Conservation (phyloP, 225 moss, liverwort and hornwort species). For the Polytrichum formosum region DNA sequence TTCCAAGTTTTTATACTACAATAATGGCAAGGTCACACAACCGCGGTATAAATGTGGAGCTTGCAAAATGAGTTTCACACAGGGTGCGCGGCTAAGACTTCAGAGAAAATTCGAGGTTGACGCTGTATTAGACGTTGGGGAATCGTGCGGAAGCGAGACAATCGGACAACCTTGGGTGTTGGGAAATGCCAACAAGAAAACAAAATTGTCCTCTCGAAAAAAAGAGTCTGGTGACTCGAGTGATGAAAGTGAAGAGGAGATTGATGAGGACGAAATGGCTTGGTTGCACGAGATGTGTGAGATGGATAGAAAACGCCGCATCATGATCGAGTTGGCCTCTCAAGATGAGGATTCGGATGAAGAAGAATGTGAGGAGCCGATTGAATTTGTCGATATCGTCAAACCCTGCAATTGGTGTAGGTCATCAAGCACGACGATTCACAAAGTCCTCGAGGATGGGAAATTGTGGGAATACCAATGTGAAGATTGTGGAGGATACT, state of each 20-base stretch:
- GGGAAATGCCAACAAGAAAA: background rate
- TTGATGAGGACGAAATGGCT: background rate
- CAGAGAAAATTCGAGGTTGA: background rate
- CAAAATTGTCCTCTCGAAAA: background rate
- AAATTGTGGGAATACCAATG: background rate
- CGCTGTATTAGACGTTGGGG: background rate
- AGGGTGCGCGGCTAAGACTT: background rate
- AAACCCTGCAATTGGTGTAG: background rate
- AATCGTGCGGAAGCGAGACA: background rate
- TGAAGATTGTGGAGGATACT: background rate
- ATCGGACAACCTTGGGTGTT: background rate
- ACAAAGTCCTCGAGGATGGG: background rate
- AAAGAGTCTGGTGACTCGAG: background rate
- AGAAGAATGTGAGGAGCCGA: background rate
- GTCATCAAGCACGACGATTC: background rate
- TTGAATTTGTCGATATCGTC: background rate
- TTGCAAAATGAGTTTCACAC: background rate
- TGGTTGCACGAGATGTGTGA: background rate
- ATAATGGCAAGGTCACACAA: background rate
- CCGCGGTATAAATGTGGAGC: background rate
- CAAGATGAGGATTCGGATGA: background rate
- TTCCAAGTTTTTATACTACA: background rate
- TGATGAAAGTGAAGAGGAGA: background rate
- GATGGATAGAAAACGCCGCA: background rate
- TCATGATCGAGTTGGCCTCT: background rate